Evolutionary conservation across 495 filamentous ascomycete species (phyloP).

Genomic region (Usnea hakonensis): DNA sequence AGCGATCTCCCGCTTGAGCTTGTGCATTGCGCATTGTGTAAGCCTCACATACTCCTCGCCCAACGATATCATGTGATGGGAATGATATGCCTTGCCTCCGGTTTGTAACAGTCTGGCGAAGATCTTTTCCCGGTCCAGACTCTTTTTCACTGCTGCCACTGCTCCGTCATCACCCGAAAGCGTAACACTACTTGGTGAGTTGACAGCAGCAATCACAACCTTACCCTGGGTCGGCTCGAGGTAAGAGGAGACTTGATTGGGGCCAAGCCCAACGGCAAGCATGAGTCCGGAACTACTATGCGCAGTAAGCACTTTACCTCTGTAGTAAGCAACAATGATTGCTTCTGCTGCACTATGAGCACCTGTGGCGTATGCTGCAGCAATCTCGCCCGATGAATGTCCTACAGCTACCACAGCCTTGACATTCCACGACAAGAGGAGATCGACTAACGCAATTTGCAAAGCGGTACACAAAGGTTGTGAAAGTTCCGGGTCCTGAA

Average conservation of each 20-base stretch:
- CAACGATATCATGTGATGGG: slow-evolving; percentile 40
- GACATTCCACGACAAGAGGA: slow-evolving; percentile 28
- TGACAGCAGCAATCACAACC: slow-evolving; percentile 14
- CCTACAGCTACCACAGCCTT: slow-evolving; percentile 29
- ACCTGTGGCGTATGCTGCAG: slow-evolving; percentile 26
- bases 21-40: neutral
- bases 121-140: slow-evolving; percentile 28
- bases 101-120: slow-evolving; percentile 35
- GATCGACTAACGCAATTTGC: slow-evolving; percentile 32
- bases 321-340: slow-evolving; percentile 16
- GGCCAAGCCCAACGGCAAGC: slow-evolving; percentile 32
- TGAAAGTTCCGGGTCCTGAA: slow-evolving; percentile 15
- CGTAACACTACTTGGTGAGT: slow-evolving; percentile 31
- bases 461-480: slow-evolving; percentile 21
- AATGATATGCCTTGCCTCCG: slow-evolving; percentile 47
- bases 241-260: slow-evolving; percentile 17
- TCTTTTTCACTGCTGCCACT: slow-evolving; percentile 24
- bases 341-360: slow-evolving; percentile 7
- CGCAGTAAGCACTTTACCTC: slow-evolving; percentile 9
- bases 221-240: neutral
- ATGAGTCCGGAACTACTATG: slow-evolving; percentile 28
- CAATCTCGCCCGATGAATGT: slow-evolving; percentile 39
- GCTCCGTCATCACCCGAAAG: slow-evolving; percentile 32
- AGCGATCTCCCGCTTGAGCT: neutral
- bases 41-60: slow-evolving; percentile 31